These are phyloP conservation scores for Acacia acuminata DNA, from an alignment of 306 rosid genomes.

Conservation along the genomic window DNA sequence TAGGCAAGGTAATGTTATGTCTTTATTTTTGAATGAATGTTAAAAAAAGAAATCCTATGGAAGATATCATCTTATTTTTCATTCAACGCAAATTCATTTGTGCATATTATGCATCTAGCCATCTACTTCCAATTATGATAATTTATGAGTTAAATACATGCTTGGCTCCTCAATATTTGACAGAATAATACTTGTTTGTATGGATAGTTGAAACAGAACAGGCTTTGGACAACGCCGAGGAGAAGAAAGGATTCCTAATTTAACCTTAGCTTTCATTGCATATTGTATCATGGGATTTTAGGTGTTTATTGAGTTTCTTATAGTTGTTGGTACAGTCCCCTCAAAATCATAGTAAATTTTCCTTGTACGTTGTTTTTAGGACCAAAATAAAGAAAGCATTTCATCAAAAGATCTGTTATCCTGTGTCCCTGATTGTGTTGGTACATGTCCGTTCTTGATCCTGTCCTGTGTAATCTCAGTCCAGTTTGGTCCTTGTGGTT, in stretches of 20 bases:
- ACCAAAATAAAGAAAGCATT: constrained; percentile 1
- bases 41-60: not conserved
- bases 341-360: constrained; percentile 1
- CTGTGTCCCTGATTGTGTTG: not conserved
- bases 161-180: not conserved
- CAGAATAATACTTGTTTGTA: constrained; percentile 8
- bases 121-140: not conserved
- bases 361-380: not conserved
- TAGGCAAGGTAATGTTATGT: constrained; percentile 76
- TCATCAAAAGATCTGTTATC: not conserved
- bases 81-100: constrained; percentile 5
- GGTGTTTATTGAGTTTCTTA: constrained; percentile 14
- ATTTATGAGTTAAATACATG: constrained; percentile 21
- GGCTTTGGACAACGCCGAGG: constrained; percentile 13
- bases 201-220: constrained; percentile 4
- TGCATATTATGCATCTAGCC: constrained; percentile 25
- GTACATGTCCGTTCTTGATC: not conserved
- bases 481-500: constrained; percentile 1
- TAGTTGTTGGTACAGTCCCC: constrained; percentile 1
- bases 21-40: constrained; percentile 15
- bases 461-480: constrained; percentile 4
- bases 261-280: constrained; percentile 6
- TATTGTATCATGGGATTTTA: not conserved
- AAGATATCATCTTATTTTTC: constrained; percentile 4
- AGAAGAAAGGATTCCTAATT: constrained; percentile 3